Base-by-base conservation (phyloP, 1,139 yeast species). In the Pichia sp. region DNA sequence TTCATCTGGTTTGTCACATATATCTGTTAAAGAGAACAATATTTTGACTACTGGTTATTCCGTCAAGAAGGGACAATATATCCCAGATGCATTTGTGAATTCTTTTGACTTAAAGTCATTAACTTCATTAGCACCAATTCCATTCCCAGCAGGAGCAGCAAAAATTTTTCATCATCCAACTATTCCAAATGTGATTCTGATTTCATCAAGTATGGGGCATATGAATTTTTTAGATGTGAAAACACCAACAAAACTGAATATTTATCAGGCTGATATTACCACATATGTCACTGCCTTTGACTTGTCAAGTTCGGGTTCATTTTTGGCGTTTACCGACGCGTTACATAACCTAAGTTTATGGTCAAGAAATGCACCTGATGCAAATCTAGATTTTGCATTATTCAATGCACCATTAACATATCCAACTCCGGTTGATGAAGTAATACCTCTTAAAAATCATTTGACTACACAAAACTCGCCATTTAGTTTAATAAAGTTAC, bases 91-190 rank as follows among this genome's bases (percentile, higher is more conserved):
- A 0, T 70, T 89, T 51, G 91, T 91, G 21, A 82, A 81, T 50
- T 78, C 87, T 16, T 88, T 77, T 60, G 98, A 91, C 59, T 62
- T 87, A 27, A 71, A 95, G 47, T 76, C 79, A 50, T 70, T 86
- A 76, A 73, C 77, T 45, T 74, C 91, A 2, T 62, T 83, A 42
- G 70, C 95, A 0, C 96, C 97, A 2, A 69, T 89, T 4, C 80
- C 96, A 2, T 88, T 88, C 59, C 86, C 95, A 0, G 82, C 88
- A 0, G 97, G 97, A 5, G 96, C 97, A 1, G 73, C 86, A 6
- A 83, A 76, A 57, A 93, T 84, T 1, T 72, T 83, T 38, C 71
- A 89, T 49, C 97, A 89, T 62, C 96, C 97, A 4, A 84, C 84
- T 48, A 62, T 88, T 44, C 84, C 96, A 11, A 84, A 87, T 32